A percentile compares a stretch with the other conserved stretches of the same genome.
Conservation (phyloP, 495 filamentous ascomycete species). For the Neurospora tetrasperma region DNA sequence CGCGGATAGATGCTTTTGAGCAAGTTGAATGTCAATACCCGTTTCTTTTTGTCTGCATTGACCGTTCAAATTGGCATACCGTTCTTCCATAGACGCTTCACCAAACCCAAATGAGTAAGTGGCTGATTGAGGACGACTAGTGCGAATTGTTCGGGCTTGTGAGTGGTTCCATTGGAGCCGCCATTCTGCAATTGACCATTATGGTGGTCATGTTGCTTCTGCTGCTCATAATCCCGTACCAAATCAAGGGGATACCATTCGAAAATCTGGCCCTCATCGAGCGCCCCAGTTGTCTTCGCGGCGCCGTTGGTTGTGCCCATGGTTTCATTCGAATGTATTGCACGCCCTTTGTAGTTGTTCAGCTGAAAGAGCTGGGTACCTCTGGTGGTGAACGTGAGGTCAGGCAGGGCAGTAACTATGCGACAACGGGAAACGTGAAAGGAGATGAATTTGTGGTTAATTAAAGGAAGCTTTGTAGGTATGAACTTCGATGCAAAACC, state of each 20-base stretch:
- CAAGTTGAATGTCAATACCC: not conserved
- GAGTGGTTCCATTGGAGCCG: not conserved
- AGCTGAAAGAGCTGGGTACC: not conserved
- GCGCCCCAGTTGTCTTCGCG: not conserved
- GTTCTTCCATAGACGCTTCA: conserved; percentile 44
- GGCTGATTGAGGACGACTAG: conserved; percentile 66
- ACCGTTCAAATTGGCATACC: conserved; percentile 30
- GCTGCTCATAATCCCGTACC: conserved; percentile 4
- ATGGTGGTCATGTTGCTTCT: not conserved
- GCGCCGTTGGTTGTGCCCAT: not conserved
- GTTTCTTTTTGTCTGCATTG: not conserved
- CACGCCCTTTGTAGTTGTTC: not conserved
- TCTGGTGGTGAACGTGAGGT: not conserved
- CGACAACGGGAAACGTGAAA: not conserved
- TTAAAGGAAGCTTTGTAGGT: too few species aligned
- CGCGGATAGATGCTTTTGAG: conserved; percentile 40
- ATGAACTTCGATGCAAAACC: not conserved
- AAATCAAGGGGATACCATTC: conserved; percentile 25
- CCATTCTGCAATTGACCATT: not conserved
- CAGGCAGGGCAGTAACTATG: not conserved
- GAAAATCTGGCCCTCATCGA: not conserved
- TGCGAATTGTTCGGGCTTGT: conserved; percentile 33
- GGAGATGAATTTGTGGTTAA: too few species aligned
- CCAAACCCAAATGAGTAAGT: conserved; percentile 42
- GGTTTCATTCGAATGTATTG: not conserved